Percentiles rank a stretch among this genome's conserved stretches.
Evolutionary conservation across 1,284 basidiomycete genomes (phyloP).

Genomic region (Heterobasidion annosum): DNA sequence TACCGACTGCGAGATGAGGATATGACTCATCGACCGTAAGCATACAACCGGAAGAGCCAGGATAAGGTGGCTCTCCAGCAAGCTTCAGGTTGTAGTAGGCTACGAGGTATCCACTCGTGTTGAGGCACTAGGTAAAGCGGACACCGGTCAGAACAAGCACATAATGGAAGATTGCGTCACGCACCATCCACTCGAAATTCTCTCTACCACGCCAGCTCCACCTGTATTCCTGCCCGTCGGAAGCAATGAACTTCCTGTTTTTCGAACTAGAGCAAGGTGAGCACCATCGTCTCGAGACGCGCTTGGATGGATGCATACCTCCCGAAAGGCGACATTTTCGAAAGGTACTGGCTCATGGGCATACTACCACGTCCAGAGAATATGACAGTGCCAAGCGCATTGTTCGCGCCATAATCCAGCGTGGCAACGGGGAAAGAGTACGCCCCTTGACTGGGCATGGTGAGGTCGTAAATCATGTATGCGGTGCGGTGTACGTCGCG

Average conservation of each 20-base stretch:
- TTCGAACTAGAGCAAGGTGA: constrained; percentile 22
- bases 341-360: constrained; percentile 43
- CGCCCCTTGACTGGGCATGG: constrained; percentile 14
- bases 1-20: constrained; percentile 44
- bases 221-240: constrained; percentile 48
- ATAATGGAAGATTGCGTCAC: constrained; percentile 12
- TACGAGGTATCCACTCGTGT: constrained; percentile 37
- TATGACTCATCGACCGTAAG: constrained; percentile 55
- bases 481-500: constrained; percentile 28
- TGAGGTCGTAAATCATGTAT: constrained; percentile 43
- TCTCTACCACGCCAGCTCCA: constrained; percentile 41
- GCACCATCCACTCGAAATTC: constrained; percentile 54
- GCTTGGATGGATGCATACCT: constrained; percentile 21
- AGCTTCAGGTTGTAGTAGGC: constrained; percentile 51
- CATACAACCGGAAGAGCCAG: constrained; percentile 46
- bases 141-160: background rate
- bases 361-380: constrained; percentile 27
- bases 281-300: background rate
- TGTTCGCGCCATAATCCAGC: constrained; percentile 40
- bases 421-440: constrained; percentile 30
- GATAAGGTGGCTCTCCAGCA: constrained; percentile 40
- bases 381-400: constrained; percentile 42
- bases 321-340: constrained; percentile 26
- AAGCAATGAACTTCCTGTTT: constrained; percentile 42
- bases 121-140: constrained; percentile 37